Percentiles rank a stretch among this genome's conserved stretches.
Evolutionary conservation across 179 eudicot species (phyloP).

Genomic region (Gypsophila paniculata): DNA sequence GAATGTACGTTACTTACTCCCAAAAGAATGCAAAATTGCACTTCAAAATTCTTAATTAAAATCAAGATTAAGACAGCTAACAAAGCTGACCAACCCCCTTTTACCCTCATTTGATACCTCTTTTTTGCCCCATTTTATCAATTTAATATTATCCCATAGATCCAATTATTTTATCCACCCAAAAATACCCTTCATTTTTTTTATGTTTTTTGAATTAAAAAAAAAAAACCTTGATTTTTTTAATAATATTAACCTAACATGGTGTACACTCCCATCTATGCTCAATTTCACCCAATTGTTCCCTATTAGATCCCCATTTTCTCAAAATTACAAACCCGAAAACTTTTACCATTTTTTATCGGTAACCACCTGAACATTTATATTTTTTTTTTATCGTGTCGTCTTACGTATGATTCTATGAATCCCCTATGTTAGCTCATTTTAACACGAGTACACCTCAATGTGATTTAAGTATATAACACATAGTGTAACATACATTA

Average conservation of each 20-base stretch:
- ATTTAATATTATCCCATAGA: constrained; percentile 21
- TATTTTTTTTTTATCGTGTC: neutral
- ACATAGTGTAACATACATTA: no score
- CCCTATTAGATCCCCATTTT: constrained; percentile 23
- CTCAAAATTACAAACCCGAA: neutral
- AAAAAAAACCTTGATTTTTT: no score
- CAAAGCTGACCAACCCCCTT: constrained; percentile 15
- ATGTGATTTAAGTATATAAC: neutral
- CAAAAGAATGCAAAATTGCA: neutral
- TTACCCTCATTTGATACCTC: neutral
- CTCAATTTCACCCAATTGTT: constrained; percentile 12
- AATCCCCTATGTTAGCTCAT: neutral
- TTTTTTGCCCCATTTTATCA: constrained; percentile 18
- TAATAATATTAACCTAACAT: neutral
- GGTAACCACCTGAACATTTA: neutral
- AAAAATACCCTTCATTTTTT: constrained; percentile 11
- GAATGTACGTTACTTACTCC: constrained; percentile 45
- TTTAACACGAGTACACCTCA: constrained; percentile 5
- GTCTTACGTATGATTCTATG: constrained; percentile 1
- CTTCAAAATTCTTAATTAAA: constrained; percentile 23
- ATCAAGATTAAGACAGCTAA: constrained; percentile 22
- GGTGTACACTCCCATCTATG: constrained; percentile 24
- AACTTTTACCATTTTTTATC: neutral
- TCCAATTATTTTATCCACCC: constrained; percentile 18
- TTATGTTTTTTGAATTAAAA: no score